Conservation (phyloP, 495 filamentous ascomycete genomes). For the Friedmanniomyces simplex region DNA sequence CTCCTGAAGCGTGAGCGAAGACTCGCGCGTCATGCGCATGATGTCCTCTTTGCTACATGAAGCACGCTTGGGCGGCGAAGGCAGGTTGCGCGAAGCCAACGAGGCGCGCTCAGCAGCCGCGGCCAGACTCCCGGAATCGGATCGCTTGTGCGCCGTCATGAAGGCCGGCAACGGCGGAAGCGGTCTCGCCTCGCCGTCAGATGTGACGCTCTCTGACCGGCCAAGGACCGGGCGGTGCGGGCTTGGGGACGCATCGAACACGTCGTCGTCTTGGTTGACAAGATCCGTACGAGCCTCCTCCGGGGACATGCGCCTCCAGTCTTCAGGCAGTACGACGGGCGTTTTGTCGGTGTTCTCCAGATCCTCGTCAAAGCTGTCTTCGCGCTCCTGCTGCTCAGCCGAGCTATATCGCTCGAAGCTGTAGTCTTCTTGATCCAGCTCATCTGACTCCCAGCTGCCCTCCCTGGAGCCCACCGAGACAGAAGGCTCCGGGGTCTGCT, state of each 20-base stretch:
- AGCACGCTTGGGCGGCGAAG: constrained; percentile 50
- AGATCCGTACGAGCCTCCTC: constrained; percentile 41
- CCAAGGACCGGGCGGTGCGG: constrained; percentile 40
- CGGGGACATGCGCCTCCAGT: constrained; percentile 78
- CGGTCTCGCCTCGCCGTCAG: constrained; percentile 27
- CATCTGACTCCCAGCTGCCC: constrained; percentile 75
- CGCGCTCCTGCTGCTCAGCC: constrained; percentile 42
- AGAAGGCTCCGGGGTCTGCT: constrained; percentile 89
- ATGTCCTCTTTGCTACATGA: constrained; percentile 60
- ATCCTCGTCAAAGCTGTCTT: constrained; percentile 89
- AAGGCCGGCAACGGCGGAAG: constrained; percentile 30
- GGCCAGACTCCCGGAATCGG: background rate
- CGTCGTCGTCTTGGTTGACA: constrained; percentile 51
- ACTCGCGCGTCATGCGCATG: constrained; percentile 48
- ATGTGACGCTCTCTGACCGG: constrained; percentile 27
- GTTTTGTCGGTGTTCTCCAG: constrained; percentile 94
- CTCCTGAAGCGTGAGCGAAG: constrained; percentile 48
- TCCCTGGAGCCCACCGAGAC: constrained; percentile 70
- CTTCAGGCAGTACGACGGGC: constrained; percentile 88
- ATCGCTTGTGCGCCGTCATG: background rate
- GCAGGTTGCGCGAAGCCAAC: no score
- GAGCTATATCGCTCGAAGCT: constrained; percentile 61
- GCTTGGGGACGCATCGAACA: constrained; percentile 44
- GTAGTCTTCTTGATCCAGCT: constrained; percentile 56
- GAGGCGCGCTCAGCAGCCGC: no score